phyloP scores from a whole-genome alignment of 306 rosid genomes.

The Lathyrus oleraceus region DNA sequence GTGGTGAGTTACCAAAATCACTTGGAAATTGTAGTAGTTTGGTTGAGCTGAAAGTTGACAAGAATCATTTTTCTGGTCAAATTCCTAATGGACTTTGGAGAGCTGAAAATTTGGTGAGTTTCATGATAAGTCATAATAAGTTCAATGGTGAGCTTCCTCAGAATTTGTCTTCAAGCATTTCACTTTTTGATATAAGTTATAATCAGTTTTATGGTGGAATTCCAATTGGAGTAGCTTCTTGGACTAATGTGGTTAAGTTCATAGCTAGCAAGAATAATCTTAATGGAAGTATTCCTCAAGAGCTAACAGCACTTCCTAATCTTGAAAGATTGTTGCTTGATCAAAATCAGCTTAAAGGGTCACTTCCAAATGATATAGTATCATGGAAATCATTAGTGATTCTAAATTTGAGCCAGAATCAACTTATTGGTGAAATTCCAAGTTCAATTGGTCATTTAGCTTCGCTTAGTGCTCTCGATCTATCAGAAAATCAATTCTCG shows the following conservation, averaged over 20 bases:
- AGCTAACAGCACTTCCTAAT: conserved; percentile 47
- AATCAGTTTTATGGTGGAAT: conserved; percentile 59
- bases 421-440: conserved; percentile 55
- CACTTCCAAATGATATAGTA: conserved; percentile 45
- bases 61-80: conserved; percentile 51
- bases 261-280: conserved; percentile 54
- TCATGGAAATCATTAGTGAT: conserved; percentile 47
- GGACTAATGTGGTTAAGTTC: conserved; percentile 47
- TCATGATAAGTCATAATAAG: conserved; percentile 45
- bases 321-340: conserved; percentile 47
- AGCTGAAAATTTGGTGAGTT: conserved; percentile 24
- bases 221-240: conserved; percentile 51
- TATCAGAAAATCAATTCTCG: conserved; percentile 64
- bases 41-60: conserved; percentile 11
- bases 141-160: conserved; percentile 61
- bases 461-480: conserved; percentile 50
- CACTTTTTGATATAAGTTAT: conserved; percentile 47
- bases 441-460: conserved; percentile 44
- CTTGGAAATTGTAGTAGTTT: conserved; percentile 58
- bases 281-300: conserved; percentile 60
- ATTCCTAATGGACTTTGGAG: conserved; percentile 70
- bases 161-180: conserved; percentile 39
- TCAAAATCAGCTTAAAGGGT: conserved; percentile 50
- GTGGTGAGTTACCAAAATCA: conserved; percentile 60
- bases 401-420: conserved; percentile 53